Evolutionary conservation across 495 filamentous ascomycete species (phyloP).

Genomic region (Paragyromitra xinjiangensis): DNA sequence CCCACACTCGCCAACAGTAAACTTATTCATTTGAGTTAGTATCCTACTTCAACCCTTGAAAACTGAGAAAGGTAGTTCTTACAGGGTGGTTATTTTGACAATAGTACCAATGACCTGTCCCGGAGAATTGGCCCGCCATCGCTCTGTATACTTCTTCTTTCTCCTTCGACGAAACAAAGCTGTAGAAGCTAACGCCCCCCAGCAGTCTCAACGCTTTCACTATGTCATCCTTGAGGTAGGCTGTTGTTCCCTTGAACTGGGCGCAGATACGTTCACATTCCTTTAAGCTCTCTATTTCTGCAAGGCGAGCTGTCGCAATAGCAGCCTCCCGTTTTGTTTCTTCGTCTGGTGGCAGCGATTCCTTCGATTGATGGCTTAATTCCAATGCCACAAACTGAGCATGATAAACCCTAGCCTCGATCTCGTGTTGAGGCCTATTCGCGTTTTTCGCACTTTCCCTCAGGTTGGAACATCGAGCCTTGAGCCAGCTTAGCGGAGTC

Average conservation of each 20-base stretch:
- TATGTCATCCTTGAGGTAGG: constrained; percentile 57
- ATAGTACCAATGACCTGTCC: constrained; percentile 74
- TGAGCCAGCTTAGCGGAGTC: constrained; percentile 6
- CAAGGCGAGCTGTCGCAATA: constrained; percentile 19
- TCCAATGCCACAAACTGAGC: constrained; percentile 58
- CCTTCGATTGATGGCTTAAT: constrained; percentile 41
- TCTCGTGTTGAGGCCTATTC: constrained; percentile 35
- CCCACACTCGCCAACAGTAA: constrained; percentile 78
- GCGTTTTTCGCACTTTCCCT: constrained; percentile 22
- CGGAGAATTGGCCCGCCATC: constrained; percentile 64
- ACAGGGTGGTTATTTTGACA: constrained; percentile 72
- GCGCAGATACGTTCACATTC: constrained; percentile 32
- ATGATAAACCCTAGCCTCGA: constrained; percentile 58
- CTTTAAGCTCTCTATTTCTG: constrained; percentile 17
- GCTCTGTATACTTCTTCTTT: constrained; percentile 61
- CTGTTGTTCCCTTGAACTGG: constrained; percentile 42
- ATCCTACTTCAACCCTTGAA: constrained; percentile 4
- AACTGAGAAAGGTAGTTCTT: constrained; percentile 17
- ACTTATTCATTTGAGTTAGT: constrained; percentile 56
- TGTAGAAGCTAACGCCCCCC: constrained; percentile 57
- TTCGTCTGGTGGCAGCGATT: neutral
- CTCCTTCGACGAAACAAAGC: constrained; percentile 59
- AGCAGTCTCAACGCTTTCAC: constrained; percentile 59
- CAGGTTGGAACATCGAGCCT: constrained; percentile 29
- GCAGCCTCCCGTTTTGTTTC: constrained; percentile 15